Conservation (phyloP, 2,329 filamentous ascomycete genomes). For the Penicillium sp. region DNA sequence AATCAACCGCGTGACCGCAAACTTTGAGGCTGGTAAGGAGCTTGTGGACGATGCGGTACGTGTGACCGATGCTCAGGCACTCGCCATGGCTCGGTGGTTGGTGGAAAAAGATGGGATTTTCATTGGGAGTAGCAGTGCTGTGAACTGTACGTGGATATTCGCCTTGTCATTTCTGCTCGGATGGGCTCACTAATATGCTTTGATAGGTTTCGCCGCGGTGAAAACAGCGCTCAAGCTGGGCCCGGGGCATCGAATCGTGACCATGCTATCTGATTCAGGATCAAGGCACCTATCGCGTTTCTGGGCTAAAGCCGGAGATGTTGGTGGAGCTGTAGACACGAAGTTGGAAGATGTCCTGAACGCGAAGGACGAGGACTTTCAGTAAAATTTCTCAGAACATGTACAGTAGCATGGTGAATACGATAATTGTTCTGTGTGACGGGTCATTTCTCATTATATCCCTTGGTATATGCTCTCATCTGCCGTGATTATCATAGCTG, state of each 20-base stretch:
- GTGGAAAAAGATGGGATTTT: slow-evolving; percentile 96
- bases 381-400: slow-evolving; percentile 15
- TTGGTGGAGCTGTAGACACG: slow-evolving; percentile 41
- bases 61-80: slow-evolving; percentile 82
- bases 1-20: slow-evolving; percentile 87
- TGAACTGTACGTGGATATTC: slow-evolving; percentile 63
- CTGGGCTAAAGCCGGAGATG: slow-evolving; percentile 44
- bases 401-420: not conserved
- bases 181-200: slow-evolving; percentile 14
- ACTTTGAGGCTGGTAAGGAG: slow-evolving; percentile 81
- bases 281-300: slow-evolving; percentile 49
- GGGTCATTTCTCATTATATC: too few relatives aligned
- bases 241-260: slow-evolving; percentile 45
- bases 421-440: too few relatives aligned
- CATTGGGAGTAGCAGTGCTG: slow-evolving; percentile 87
- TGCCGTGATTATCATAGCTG: too few relatives aligned
- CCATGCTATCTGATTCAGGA: slow-evolving; percentile 47
- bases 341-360: slow-evolving; percentile 43
- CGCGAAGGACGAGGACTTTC: slow-evolving; percentile 28
- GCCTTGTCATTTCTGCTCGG: not conserved
- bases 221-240: slow-evolving; percentile 43
- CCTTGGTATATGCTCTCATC: too few relatives aligned
- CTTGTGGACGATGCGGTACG: slow-evolving; percentile 84
- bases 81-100: slow-evolving; percentile 90
- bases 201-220: slow-evolving; percentile 43